Evolutionary conservation across 768 basidiomycete species (phyloP), one percentile per base, ranked within the genome.

Genomic region (Lactifluus subvellereus): DNA sequence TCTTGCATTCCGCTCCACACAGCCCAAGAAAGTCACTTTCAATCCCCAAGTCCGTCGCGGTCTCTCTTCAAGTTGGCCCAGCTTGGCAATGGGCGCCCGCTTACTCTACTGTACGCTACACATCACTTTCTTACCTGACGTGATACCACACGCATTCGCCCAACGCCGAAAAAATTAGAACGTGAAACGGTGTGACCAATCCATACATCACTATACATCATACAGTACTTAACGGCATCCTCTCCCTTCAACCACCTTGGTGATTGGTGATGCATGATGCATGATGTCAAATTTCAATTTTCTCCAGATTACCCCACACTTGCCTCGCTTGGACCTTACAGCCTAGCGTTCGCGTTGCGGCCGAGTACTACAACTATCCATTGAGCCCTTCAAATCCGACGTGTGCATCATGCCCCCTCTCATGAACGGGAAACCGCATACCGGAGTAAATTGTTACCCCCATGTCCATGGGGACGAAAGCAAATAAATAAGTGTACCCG

Each of bases 271-370:
- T 45, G 51, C 0, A 6, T 35, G 43, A 43, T 13, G 53, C 20
- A 35, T 48, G n/a, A 49, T 57, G 40, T 57, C 50, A 62, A 57
- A 52, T 52, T 62, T 42, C 40, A 42, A 13, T 42, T 16, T 37
- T 37, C 61, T 43, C 55, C 61, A 30, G 42, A 20, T 32, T 57
- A 48, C 43, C 53, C 43, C 61, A 45, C 61, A 57, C 27, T 13
- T 6, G 7, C 14, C 20, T 8, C 11, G 11, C 40, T 4, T 14
- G 40, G 40, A 40, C 2, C n/a, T 42, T 35, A 37, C 35, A 35
- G 38, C 11, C 22, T 6, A 27, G 30, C 22, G 14, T 16, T 58
- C 30, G 35, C 50, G 6, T 33, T 27, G 32, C 30, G 37, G 32
- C 50, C 50, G 20, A 59, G 50, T 38, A 38, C 37, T 27, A 27